Percentiles rank a stretch among this genome's conserved stretches.
Conservation (phyloP, 306 rosid species). For the Malus sylvestris region DNA sequence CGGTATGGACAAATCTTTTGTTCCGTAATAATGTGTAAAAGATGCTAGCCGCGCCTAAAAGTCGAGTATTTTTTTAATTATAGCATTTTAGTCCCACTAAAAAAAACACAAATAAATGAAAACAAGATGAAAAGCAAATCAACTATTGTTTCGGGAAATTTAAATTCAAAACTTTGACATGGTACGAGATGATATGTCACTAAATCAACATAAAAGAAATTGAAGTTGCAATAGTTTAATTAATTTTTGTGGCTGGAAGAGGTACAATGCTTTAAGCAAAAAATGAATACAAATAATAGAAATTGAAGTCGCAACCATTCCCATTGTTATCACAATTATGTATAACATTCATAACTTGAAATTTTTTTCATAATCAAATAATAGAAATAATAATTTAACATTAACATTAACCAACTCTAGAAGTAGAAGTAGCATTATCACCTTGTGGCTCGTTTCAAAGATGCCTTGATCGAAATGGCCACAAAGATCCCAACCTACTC, state of each 20-base stretch:
- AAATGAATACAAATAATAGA: background rate
- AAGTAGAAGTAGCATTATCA: slow-evolving; percentile 17
- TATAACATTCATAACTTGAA: background rate
- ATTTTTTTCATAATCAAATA: no score
- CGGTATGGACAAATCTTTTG: no score
- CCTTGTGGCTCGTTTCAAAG: slow-evolving; percentile 39
- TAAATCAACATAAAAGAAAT: background rate
- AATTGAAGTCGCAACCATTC: background rate
- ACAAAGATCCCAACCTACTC: slow-evolving; percentile 37
- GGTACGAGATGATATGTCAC: background rate
- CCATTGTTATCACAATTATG: background rate
- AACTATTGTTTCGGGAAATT: no score
- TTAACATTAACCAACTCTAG: slow-evolving; percentile 36
- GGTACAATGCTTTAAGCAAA: background rate
- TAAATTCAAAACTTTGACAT: no score
- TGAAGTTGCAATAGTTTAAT: background rate
- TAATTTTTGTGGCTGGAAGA: background rate
- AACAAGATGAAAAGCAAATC: no score
- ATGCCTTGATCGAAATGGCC: slow-evolving; percentile 58
- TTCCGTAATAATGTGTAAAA: no score
- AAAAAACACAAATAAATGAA: no score
- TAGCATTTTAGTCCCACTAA: no score
- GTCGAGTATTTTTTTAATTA: no score
- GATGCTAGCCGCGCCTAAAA: no score
- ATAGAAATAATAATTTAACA: no score